Base-by-base conservation (phyloP, 257 asterid species). In the Anisodus acutangulus region DNA sequence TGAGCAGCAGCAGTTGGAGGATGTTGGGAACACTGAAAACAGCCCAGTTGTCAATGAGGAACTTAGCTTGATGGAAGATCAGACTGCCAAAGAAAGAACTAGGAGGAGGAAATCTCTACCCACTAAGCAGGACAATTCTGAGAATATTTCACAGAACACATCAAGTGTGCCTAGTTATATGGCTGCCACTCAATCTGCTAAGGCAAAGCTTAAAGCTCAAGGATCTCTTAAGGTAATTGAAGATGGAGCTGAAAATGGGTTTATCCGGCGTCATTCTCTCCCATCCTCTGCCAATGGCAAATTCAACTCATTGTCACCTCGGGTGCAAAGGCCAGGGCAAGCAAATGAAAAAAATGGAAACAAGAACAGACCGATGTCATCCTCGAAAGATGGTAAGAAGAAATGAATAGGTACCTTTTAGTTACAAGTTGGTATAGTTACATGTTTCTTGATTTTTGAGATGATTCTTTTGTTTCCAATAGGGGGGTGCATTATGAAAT, bases 171-270 rank as follows among this genome's bases (percentile, higher is more conserved):
- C 93, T 11, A 92, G 94, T 81, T 90, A 92, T 82, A 92, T 92
- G 96, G 91, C 91, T 37, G 88, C 84, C 66, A 91, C 94, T 72
- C 88, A 90, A 70, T 90, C 93, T 83, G 91, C 94, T 16, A 88
- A 90, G 87, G 95, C 93, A 13, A 90, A 90, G 88, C 87, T 85
- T 78, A 89, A 80, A 88, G 88, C 79, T 66, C 91, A 90, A 83
- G 92, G 54, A 71, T 90, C 93, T 59, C 85, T 91, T 4, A 91
- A 89, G 89, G 76, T 85, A 51, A 90, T 81, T 19, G 90, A 87
- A 85, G 92, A 91, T 76, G 88, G 49, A 54, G 51, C 84, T 37
- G 92, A 89, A 80, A 87, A 85, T 79, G 86, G 85, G 84, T 59
- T 89, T 6, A 76, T 86, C 7, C 88, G 94, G 68, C 92, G 96